Evolutionary conservation across 1,284 basidiomycete species (phyloP).

Genomic region (Malassezia furfur): DNA sequence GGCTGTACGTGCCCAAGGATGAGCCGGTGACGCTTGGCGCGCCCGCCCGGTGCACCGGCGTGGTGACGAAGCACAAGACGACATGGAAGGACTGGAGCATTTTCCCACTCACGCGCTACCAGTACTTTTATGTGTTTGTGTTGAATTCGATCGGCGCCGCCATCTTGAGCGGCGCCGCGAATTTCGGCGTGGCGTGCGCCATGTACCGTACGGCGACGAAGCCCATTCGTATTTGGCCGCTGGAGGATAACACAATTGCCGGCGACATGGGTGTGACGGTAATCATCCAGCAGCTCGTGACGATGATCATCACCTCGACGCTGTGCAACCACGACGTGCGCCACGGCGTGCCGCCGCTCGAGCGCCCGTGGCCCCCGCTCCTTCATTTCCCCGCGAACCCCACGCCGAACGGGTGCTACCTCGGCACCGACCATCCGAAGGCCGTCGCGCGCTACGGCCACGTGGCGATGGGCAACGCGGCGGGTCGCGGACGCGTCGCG

Average conservation of each 20-base stretch:
- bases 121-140: slow-evolving; percentile 18
- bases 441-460: background rate
- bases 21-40: slow-evolving; percentile 6
- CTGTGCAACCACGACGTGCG: slow-evolving; percentile 33
- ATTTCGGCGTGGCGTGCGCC: slow-evolving; percentile 39
- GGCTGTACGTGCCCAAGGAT: slow-evolving; percentile 5
- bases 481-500: slow-evolving; percentile 15
- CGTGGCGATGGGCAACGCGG: slow-evolving; percentile 25
- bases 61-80: background rate
- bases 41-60: slow-evolving; percentile 57
- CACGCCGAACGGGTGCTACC: slow-evolving; percentile 21
- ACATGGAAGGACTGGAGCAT: slow-evolving; percentile 15
- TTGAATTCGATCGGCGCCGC: slow-evolving; percentile 18
- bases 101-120: slow-evolving; percentile 6
- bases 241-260: slow-evolving; percentile 33
- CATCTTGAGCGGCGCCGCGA: slow-evolving; percentile 27
- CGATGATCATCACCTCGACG: slow-evolving; percentile 36
- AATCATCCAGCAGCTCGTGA: slow-evolving; percentile 39
- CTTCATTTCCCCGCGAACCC: slow-evolving; percentile 33
- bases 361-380: slow-evolving; percentile 38
- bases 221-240: slow-evolving; percentile 29
- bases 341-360: slow-evolving; percentile 26
- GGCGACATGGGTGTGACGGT: slow-evolving; percentile 46
- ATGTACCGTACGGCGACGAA: slow-evolving; percentile 23
- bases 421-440: slow-evolving; percentile 23